A percentile compares a stretch with the other conserved stretches of the same genome.
phyloP scores from a whole-genome alignment of 441 rosid genomes.

The Eruca vesicaria region DNA sequence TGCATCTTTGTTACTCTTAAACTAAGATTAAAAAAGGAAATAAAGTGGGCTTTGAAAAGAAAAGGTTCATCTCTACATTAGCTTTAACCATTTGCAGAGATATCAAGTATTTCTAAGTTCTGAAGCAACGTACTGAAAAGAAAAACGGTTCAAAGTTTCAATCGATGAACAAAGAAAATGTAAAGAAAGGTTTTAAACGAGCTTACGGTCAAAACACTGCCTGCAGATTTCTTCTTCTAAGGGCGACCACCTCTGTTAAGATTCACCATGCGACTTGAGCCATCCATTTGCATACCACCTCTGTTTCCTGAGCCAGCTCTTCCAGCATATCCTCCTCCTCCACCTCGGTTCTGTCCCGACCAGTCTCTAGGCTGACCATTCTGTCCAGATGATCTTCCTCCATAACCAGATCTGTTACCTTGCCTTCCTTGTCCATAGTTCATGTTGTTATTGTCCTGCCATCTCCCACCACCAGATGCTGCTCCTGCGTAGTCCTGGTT shows the following conservation, averaged over 20 bases:
- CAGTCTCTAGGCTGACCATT: slow-evolving; percentile 23
- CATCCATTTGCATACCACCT: slow-evolving; percentile 33
- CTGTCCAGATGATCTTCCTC: slow-evolving; percentile 31
- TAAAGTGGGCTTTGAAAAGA: background rate
- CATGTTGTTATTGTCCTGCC: slow-evolving; percentile 67
- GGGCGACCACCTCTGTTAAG: slow-evolving; percentile 30
- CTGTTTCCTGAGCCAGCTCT: slow-evolving; percentile 24
- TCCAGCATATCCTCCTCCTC: slow-evolving; percentile 30
- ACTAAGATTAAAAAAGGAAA: background rate
- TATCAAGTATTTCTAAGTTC: background rate
- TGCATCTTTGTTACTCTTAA: background rate
- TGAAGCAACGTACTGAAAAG: background rate
- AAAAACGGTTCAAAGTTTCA: background rate
- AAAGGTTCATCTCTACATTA: background rate
- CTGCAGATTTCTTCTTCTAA: background rate
- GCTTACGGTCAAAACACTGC: slow-evolving; percentile 1
- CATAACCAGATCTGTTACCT: slow-evolving; percentile 54
- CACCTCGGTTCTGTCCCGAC: slow-evolving; percentile 32
- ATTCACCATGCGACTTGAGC: slow-evolving; percentile 37
- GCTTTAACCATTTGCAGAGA: slow-evolving; percentile 3
- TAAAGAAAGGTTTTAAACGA: background rate
- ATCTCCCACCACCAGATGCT: slow-evolving; percentile 53
- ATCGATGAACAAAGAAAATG: background rate
- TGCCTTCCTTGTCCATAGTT: slow-evolving; percentile 60
- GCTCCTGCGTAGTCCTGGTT: slow-evolving; percentile 58